Conservation (phyloP, 2,329 filamentous ascomycete genomes). For the Botrytis byssoidea region DNA sequence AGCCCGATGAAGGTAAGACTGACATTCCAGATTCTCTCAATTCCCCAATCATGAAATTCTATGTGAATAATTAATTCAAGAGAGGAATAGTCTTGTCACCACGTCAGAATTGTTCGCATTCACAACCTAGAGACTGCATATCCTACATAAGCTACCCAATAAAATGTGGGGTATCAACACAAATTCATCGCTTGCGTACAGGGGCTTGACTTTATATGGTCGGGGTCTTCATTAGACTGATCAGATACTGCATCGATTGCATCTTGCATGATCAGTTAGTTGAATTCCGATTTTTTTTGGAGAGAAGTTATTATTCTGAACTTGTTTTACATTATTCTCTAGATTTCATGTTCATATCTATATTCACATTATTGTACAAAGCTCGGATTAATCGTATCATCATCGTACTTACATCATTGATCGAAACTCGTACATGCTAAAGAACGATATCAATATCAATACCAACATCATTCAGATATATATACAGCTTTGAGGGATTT, state of each 20-base stretch:
- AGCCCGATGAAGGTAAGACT: not conserved
- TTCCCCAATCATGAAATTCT: not conserved
- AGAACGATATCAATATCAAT: not conserved
- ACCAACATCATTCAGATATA: not conserved
- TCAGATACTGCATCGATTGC: slow-evolving; percentile 6
- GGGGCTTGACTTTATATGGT: not conserved
- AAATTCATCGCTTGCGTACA: not conserved
- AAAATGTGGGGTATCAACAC: slow-evolving; percentile 4
- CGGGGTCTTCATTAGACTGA: not conserved
- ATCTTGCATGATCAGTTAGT: slow-evolving; percentile 12
- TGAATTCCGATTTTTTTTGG: not conserved
- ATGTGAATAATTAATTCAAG: not conserved
- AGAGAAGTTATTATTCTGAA: slow-evolving; percentile 3
- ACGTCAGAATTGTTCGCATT: slow-evolving; percentile 10
- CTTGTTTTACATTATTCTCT: slow-evolving; percentile 3
- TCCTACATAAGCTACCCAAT: not conserved
- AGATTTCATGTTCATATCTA: not conserved
- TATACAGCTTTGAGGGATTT: not conserved
- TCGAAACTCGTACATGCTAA: not conserved
- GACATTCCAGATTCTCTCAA: not conserved
- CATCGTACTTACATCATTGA: not conserved
- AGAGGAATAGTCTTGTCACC: slow-evolving; percentile 8
- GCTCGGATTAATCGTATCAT: not conserved
- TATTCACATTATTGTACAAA: slow-evolving; percentile 9
- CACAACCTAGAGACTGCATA: not conserved